A percentile compares a stretch with the other conserved stretches of the same genome.
Conservation (phyloP, 2,329 filamentous ascomycete species). For the Arthrobotrys megalospora region DNA sequence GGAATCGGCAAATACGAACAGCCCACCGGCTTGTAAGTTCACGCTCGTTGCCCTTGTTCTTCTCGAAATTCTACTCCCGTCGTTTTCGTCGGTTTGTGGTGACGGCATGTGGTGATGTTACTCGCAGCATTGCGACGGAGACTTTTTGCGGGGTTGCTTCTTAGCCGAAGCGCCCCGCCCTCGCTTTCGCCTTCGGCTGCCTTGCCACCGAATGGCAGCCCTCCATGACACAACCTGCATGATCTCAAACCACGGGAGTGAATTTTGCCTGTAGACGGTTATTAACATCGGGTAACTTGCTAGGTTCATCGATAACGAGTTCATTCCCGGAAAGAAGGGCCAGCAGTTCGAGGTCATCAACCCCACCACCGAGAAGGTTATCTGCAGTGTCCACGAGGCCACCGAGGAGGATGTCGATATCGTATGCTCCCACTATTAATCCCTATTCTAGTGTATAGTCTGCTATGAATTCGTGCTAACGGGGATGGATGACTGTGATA, state of each 20-base stretch:
- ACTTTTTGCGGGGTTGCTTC: constrained; percentile 43
- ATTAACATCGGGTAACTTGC: constrained; percentile 21
- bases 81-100: neutral
- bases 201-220: constrained; percentile 23
- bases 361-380: constrained; percentile 86
- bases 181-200: constrained; percentile 20
- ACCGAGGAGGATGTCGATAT: constrained; percentile 84
- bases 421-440: constrained; percentile 20
- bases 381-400: constrained; percentile 85
- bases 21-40: constrained; percentile 66
- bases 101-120: neutral
- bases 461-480: neutral
- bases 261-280: constrained; percentile 48
- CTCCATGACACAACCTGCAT: constrained; percentile 9
- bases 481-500: constrained; percentile 7
- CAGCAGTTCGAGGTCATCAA: constrained; percentile 94
- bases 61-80: constrained; percentile 4
- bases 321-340: constrained; percentile 84
- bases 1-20: constrained; percentile 70
- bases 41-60: neutral
- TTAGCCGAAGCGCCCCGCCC: constrained; percentile 12
- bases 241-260: constrained; percentile 62
- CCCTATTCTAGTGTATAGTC: neutral
- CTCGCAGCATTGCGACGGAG: constrained; percentile 24
- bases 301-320: constrained; percentile 95